Evolutionary conservation across 176 grass and related monocot species (phyloP), one percentile per base, ranked within the genome.

Genomic region (Ensete glaucum): DNA sequence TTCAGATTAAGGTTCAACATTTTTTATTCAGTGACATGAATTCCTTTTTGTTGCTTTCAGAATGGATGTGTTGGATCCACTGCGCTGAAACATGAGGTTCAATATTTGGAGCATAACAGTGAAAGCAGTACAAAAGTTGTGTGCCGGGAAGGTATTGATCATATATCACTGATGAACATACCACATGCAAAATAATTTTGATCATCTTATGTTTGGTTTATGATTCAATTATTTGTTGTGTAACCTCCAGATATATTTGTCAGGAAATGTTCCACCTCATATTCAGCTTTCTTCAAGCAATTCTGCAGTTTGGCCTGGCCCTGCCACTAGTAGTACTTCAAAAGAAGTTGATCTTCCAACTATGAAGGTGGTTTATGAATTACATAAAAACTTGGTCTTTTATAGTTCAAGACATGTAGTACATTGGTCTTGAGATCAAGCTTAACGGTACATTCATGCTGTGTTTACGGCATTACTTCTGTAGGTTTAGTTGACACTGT

Each of bases 11-110:
- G 34, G 34, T 43, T 43, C 34, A 43, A 43, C 34, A 43, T 43
- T 43, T n/a, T 51, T 50, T 70, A 20, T 24, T 17, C 20, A 20
- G 2, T 70, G 67, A 70, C 50, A 51, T 70, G 34, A 19, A 70
- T n/a, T 50, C 34, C 10, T 50, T 16, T 70, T 70, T n/a, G 17
- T 51, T 51, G 11, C 48, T 49, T 51, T 21, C 51, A 70, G 67
- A 70, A 70, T 70, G 67, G 67, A 50, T 51, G 67, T 70, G 17
- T 22, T 50, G 48, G 2, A 70, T 70, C 67, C 12, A 9, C 48
- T 51, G 9, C 48, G 11, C 67, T 21, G 8, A 70, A 48, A 70
- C 34, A 74, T 74, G 72, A 74, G 27, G 53, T 74, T 27, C 72
- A 29, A 25, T 17, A 54, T 29, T 11, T 15, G 3, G 7, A 25